Evolutionary conservation across 371 early-diverging fungal genomes (phyloP).

Genomic region (Mucor racemosus): DNA sequence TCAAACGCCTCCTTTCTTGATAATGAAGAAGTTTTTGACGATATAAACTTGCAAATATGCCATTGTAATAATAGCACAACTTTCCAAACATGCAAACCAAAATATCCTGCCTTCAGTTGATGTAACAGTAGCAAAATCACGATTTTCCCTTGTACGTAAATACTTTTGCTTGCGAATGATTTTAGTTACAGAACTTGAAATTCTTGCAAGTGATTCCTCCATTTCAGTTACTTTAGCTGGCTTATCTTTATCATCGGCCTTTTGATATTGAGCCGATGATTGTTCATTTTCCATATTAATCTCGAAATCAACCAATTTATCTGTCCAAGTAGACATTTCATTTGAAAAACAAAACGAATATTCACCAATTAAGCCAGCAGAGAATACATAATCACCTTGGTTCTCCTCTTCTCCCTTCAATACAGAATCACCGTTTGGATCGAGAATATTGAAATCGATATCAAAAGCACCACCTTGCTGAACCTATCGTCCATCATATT

Average conservation of each 20-base stretch:
- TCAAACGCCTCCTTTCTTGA: slow-evolving; percentile 64
- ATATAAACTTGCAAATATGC: slow-evolving; percentile 85
- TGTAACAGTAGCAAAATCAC: slow-evolving; percentile 85
- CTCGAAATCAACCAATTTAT: slow-evolving; percentile 91
- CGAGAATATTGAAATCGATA: slow-evolving; percentile 82
- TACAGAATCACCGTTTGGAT: slow-evolving; percentile 65
- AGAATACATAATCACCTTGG: slow-evolving; percentile 90
- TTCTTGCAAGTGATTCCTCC: slow-evolving; percentile 63
- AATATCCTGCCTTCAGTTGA: slow-evolving; percentile 81
- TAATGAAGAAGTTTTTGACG: slow-evolving; percentile 72
- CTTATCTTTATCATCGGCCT: slow-evolving; percentile 22
- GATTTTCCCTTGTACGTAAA: slow-evolving; percentile 84
- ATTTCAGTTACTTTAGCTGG: slow-evolving; percentile 61
- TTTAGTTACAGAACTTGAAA: slow-evolving; percentile 59
- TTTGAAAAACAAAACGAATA: slow-evolving; percentile 94
- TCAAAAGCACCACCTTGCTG: slow-evolving; percentile 88
- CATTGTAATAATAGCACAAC: slow-evolving; percentile 74
- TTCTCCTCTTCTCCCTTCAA: slow-evolving; percentile 84
- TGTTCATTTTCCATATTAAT: slow-evolving; percentile 83
- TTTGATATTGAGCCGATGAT: slow-evolving; percentile 33
- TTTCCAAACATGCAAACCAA: slow-evolving; percentile 86
- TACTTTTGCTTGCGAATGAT: slow-evolving; percentile 80
- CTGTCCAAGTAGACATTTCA: slow-evolving; percentile 83
- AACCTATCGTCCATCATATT: slow-evolving; percentile 2
- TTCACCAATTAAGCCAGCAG: slow-evolving; percentile 81